A percentile compares a stretch with the other conserved stretches of the same genome.
Conservation (phyloP, 139 green algal genomes). For the Diplosphaera chodatii region DNA sequence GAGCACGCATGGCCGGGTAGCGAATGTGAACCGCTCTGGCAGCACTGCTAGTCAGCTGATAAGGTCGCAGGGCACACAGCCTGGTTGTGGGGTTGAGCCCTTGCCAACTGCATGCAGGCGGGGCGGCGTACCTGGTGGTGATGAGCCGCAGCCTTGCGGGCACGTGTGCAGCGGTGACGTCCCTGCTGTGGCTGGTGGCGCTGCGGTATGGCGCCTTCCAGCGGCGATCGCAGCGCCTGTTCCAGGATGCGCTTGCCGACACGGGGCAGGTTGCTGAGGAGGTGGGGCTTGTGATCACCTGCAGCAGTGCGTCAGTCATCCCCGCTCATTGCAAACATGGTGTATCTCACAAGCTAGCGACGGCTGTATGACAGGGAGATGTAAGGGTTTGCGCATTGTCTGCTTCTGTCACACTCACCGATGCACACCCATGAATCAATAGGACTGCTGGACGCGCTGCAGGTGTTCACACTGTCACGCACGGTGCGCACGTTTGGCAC, state of each 20-base stretch:
- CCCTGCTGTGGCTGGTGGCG: slow-evolving; percentile 53
- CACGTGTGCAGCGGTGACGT: slow-evolving; percentile 39
- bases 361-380: too few species aligned
- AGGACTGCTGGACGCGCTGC: too few species aligned
- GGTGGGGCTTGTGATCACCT: background rate
- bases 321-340: too few species aligned
- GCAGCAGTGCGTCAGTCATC: too few species aligned
- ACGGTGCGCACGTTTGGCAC: slow-evolving; percentile 74
- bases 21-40: too few species aligned
- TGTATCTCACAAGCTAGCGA: too few species aligned
- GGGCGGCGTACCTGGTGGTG: slow-evolving; percentile 55
- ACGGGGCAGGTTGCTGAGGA: slow-evolving; percentile 62
- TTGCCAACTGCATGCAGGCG: slow-evolving; percentile 32
- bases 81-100: background rate
- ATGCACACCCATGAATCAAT: too few species aligned
- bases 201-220: slow-evolving; percentile 55
- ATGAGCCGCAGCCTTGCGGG: slow-evolving; percentile 55
- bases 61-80: too few species aligned
- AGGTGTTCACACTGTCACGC: slow-evolving; percentile 39
- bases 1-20: too few species aligned
- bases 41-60: too few species aligned
- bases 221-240: slow-evolving; percentile 44
- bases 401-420: too few species aligned
- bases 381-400: too few species aligned
- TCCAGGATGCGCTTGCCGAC: slow-evolving; percentile 63